phyloP scores from a whole-genome alignment of 176 grass and related monocot species.

The Dactylis glomerata region DNA sequence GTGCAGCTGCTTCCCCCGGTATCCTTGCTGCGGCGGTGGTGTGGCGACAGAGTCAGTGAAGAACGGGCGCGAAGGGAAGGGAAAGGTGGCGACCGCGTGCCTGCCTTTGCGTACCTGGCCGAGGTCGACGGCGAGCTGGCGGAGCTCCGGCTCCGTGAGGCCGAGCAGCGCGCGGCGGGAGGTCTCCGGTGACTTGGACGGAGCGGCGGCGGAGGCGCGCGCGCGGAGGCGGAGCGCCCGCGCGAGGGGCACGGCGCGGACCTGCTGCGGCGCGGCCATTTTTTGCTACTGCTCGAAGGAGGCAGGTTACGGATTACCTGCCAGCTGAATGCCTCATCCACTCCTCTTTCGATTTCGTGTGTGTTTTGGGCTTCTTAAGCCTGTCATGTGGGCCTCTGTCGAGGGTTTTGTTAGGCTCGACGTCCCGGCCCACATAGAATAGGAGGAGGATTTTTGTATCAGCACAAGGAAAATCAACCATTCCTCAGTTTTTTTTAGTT shows the following conservation, averaged over 20 bases:
- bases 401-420: too few relatives aligned
- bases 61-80: neutral
- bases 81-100: neutral
- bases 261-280: slow-evolving; percentile 73
- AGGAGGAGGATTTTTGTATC: too few relatives aligned
- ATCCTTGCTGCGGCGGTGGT: slow-evolving; percentile 69
- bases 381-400: neutral
- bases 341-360: too few relatives aligned
- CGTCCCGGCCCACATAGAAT: neutral
- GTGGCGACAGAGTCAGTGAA: neutral
- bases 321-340: neutral
- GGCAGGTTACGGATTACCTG: neutral
- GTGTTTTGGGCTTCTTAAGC: neutral
- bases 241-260: slow-evolving; percentile 57
- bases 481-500: too few relatives aligned
- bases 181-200: slow-evolving; percentile 5
- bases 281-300: neutral
- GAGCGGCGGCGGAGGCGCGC: slow-evolving; percentile 21
- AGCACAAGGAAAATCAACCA: too few relatives aligned
- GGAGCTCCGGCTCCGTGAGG: slow-evolving; percentile 82
- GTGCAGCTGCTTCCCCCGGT: slow-evolving; percentile 89
- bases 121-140: slow-evolving; percentile 69
- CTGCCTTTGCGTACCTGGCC: slow-evolving; percentile 50
- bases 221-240: slow-evolving; percentile 58
- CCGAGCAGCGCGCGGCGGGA: slow-evolving; percentile 65